phyloP scores from a whole-genome alignment of 2,329 filamentous ascomycete species.

The Cladosporium sphaerospermum region DNA sequence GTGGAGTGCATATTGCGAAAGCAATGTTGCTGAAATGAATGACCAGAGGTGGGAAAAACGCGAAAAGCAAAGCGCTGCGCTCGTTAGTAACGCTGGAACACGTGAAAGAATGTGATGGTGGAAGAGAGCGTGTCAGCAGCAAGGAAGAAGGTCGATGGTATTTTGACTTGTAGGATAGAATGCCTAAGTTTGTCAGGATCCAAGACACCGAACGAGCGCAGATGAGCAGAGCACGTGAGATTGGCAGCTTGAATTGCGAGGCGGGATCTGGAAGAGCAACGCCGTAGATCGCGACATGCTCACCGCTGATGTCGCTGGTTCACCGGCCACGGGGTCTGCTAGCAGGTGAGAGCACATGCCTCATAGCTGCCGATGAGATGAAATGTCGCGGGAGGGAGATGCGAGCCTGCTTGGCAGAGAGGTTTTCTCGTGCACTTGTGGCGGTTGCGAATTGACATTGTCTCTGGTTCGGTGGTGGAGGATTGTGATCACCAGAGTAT shows the following conservation, averaged over 20 bases:
- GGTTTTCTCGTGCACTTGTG: not conserved
- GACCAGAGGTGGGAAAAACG: not conserved
- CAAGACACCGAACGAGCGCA: conserved; percentile 1
- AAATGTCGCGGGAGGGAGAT: conserved; percentile 4
- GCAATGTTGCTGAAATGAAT: not conserved
- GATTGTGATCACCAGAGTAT: not conserved
- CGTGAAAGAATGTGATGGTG: conserved; percentile 1
- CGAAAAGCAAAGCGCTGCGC: not conserved
- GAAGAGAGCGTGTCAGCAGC: not conserved
- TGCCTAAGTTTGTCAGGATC: not conserved
- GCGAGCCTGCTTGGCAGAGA: not conserved
- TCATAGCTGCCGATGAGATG: conserved; percentile 1
- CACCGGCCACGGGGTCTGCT: not conserved
- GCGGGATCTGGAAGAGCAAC: conserved; percentile 1
- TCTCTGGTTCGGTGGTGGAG: not conserved
- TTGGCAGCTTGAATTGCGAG: not conserved
- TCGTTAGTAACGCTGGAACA: conserved; percentile 10
- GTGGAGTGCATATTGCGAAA: conserved; percentile 1
- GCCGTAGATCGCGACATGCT: not conserved
- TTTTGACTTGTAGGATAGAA: not conserved
- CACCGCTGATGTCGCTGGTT: conserved; percentile 1
- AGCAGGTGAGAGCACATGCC: not conserved
- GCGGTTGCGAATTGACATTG: not conserved
- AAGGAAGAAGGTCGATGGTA: not conserved
- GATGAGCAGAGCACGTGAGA: conserved; percentile 1